Evolutionary conservation across 2,329 filamentous ascomycete species (phyloP).

Genomic region (Monosporascus sp.): DNA sequence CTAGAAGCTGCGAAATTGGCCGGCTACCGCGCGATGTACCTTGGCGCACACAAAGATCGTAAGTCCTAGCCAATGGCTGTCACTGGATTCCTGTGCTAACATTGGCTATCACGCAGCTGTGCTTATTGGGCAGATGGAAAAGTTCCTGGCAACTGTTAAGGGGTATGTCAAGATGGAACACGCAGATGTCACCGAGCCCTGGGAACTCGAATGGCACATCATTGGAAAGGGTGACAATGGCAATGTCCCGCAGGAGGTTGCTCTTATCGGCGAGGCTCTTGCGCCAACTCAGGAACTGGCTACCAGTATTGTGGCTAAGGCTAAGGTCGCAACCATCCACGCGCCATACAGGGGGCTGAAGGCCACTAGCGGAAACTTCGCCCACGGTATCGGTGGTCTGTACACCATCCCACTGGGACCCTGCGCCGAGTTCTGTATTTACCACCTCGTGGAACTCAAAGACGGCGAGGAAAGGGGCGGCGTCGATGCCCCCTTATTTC

Average conservation of each 20-base stretch:
- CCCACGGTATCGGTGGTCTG: constrained; percentile 34
- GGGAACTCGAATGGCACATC: constrained; percentile 37
- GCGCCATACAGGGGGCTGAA: constrained; percentile 43
- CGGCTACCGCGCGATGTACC: constrained; percentile 40
- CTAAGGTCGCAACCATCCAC: constrained; percentile 38
- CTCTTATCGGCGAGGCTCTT: constrained; percentile 41
- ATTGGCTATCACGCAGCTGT: constrained; percentile 26
- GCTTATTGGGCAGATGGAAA: constrained; percentile 35
- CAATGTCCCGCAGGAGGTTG: constrained; percentile 30
- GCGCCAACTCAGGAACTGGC: constrained; percentile 41
- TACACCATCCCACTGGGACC: constrained; percentile 33
- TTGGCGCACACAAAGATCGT: constrained; percentile 41
- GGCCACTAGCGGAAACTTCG: constrained; percentile 48
- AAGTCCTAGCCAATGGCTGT: constrained; percentile 1
- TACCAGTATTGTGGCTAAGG: constrained; percentile 35
- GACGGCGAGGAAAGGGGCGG: not conserved
- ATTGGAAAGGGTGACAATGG: constrained; percentile 36
- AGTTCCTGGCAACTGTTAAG: constrained; percentile 27
- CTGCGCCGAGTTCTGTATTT: constrained; percentile 40
- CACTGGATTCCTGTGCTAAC: too few species aligned
- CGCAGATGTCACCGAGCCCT: constrained; percentile 16
- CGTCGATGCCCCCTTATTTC: not conserved
- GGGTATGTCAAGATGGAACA: constrained; percentile 19
- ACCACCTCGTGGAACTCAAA: constrained; percentile 41
- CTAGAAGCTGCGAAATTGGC: constrained; percentile 39